Evolutionary conservation across 78 protist genomes (phyloP), one percentile per base, ranked within the genome.

Genomic region (Pigoraptor vietnamica): DNA sequence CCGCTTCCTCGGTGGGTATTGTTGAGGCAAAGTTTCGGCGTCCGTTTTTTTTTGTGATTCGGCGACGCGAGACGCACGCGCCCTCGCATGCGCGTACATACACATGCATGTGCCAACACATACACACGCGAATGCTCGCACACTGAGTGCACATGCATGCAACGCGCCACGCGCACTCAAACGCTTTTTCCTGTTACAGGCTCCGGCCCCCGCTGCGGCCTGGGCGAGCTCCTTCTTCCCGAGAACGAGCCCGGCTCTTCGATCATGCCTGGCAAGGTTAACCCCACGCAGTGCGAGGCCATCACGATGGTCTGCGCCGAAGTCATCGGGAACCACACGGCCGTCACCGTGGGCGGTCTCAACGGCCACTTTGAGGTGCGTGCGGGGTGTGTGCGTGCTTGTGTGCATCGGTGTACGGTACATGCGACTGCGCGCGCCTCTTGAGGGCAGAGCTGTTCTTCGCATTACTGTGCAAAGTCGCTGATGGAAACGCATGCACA

Each of bases 281-380:
- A 97, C 95, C 99, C 99, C 55, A 98, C 98, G 48, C 99, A 98
- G 90, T 95, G 97, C 90, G 99, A 98, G 95, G 96, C 99, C 0
- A 2, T 97, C 90, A 97, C 99, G 29, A 98, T 98, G 99, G 98
- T 96, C 87, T 95, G 97, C 90, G 96, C 97, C 39, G 99, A 97
- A 87, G 99, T 98, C 38, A 96, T 97, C 91, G 38, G 99, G 91
- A 98, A 98, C 92, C 93, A 98, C 88, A 84, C 91, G 33, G 94
- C 99, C 87, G 95, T 98, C 55, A 84, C 97, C 9, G 93, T 98
- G 29, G 99, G 95, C 25, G 99, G 98, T n/a, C 35, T 93, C 89
- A 94, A 92, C 86, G 99, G 99, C 81, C 98, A 98, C 90, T 95
- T 98, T 48, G 67, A 48, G 67, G 67, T 48, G 67, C 67, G 67